Evolutionary conservation across 2,329 filamentous ascomycete genomes (phyloP), one percentile per base, ranked within the genome.

Genomic region (Fusarium sambucinum): DNA sequence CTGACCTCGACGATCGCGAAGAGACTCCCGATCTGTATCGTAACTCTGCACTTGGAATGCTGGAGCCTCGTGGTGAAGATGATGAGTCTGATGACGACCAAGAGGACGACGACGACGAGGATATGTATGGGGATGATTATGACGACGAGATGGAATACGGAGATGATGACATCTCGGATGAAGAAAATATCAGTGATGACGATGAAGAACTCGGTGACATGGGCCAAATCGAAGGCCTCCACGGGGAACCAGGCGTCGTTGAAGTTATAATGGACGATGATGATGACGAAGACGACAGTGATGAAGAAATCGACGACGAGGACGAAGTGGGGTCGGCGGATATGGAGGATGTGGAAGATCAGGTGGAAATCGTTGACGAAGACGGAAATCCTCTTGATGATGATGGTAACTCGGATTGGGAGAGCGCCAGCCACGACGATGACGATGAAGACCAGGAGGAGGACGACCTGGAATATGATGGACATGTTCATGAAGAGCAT

Each of bases 21-120:
- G 96, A 98, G 77, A 99, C 96, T 7, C 96, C 96, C 30, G 96
- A 99, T 80, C 86, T 99, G 21, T 98, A 97, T 82, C 92, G 96
- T 54, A 97, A 98, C 78, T 98, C 96, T 3, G 93, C 96, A 2
- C 84, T 99, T 23, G 95, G 96, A 50, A 96, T 98, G 89, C 90
- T 97, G 54, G 96, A 98, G 77, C 90, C 92, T 69, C 88, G 90
- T 50, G 88, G 91, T 59, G 91, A 94, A 63, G 90, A 92, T 63
- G 93, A 95, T 67, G 94, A 93, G 50, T 93, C 92, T 33, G 92
- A 93, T 32, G 90, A 89, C 17, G 90, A 90, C 61, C 89, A 92
- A 59, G 90, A 80, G 64, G 85, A 88, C 63, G 93, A 94, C 46
- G 92, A 94, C 51, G 92, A 94, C 57, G 92, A 95, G 71, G 93